phyloP scores from a whole-genome alignment of 257 asterid genomes.

The Nicotiana attenuata region DNA sequence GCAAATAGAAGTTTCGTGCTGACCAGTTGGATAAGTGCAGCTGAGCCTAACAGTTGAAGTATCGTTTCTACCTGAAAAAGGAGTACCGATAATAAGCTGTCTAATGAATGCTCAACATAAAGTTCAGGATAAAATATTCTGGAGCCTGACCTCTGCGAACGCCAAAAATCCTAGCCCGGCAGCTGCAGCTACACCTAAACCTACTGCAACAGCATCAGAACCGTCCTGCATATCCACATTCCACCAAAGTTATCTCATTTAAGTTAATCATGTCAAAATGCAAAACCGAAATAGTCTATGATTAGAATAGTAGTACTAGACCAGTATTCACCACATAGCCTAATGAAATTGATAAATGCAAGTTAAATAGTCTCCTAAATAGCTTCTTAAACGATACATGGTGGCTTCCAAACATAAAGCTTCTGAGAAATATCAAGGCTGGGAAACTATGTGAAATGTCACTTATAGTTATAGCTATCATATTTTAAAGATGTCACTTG shows the following conservation, averaged over 20 bases:
- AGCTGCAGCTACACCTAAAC: conserved; percentile 72
- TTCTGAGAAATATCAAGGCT: too few species aligned
- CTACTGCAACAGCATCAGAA: conserved; percentile 41
- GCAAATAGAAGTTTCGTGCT: conserved; percentile 84
- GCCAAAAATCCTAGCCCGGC: conserved; percentile 65
- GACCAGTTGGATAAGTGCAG: conserved; percentile 67
- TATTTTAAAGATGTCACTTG: neutral
- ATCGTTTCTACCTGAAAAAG: conserved; percentile 70
- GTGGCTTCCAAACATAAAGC: too few species aligned
- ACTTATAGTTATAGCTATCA: neutral
- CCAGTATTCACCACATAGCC: neutral
- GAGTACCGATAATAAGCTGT: conserved; percentile 10
- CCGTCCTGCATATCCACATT: conserved; percentile 43
- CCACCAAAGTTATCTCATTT: neutral
- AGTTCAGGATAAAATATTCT: neutral
- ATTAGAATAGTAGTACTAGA: neutral
- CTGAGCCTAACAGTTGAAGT: conserved; percentile 86
- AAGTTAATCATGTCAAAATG: neutral
- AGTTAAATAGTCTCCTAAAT: neutral
- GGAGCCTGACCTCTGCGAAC: conserved; percentile 64
- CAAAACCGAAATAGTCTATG: neutral
- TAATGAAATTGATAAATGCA: neutral
- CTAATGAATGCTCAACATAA: neutral
- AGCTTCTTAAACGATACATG: too few species aligned
- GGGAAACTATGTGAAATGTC: neutral